Base-by-base conservation (phyloP, 2,329 filamentous ascomycete genomes). In the Microsporum audouinii region DNA sequence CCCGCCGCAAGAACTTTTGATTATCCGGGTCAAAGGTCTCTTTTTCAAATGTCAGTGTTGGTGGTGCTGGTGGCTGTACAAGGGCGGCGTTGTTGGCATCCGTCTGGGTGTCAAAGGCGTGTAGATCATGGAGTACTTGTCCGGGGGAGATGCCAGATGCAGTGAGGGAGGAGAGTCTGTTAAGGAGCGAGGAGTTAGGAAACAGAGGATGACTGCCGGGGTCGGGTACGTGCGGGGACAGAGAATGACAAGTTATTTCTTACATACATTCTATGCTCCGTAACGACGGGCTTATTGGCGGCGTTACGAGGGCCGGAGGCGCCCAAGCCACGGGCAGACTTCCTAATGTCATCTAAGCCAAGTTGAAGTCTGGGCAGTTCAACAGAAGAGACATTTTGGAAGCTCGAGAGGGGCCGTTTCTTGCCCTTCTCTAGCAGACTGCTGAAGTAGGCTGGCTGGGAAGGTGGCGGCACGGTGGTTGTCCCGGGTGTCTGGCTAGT, bases 121-220 rank as follows among this genome's bases (percentile, higher is more conserved):
- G 89, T 27, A 99, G 84, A 69, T 97, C 92, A 71, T 88, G 88
- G 58, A 95, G 84, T 12, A 92, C 89, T 65, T 87, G 83, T 45
- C 88, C 87, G 12, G 92, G 89, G 69, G 95, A 90, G 61, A 99
- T 88, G 38, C 94, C 94, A 10, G 94, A 97, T 5, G 89, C 92
- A 33, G 92, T 91, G 57, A 99, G 85, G 45, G 97, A 81, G 73
- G 96, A 96, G 72, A 96, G 92, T 68, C 88, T 91, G 64, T 27
- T 8, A 31, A 27, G 23, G 41, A 47, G 27, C 31, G 27, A 14
- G 14, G 10, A 43, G 29, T 29, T 43, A 33, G 36, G 12, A 12
- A 14, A 14, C 2, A 23, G 17, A 23, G 17, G 17, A 23, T 23
- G 17, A 23, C 17, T 23, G 17, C 17, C 17, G 17, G 17, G 17